Evolutionary conservation across 2,329 filamentous ascomycete species (phyloP).

Genomic region (Sclerotinia trifoliorum): DNA sequence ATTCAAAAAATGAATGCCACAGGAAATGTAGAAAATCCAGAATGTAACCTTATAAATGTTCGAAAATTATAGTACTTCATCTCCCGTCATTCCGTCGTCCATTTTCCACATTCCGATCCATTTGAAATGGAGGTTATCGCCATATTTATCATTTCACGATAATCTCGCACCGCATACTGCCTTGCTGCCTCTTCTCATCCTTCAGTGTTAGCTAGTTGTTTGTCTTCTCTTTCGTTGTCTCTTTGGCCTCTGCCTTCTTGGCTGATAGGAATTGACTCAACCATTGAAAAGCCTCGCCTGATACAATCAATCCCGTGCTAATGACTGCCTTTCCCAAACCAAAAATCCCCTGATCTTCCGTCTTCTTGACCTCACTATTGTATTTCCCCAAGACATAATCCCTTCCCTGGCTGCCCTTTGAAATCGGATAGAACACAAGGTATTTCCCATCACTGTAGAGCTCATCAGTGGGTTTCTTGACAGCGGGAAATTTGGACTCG

Average conservation of each 20-base stretch:
- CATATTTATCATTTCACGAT: not conserved
- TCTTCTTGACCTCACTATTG: constrained; percentile 60
- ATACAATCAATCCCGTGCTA: constrained; percentile 65
- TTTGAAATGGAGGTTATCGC: not conserved
- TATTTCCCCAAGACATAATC: constrained; percentile 61
- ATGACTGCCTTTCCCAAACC: constrained; percentile 68
- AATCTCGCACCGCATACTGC: not conserved
- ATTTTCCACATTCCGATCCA: constrained; percentile 7
- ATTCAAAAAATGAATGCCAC: not conserved
- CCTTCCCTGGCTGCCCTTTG: constrained; percentile 59
- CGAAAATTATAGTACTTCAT: not conserved
- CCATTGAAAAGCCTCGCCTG: constrained; percentile 62
- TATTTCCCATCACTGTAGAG: constrained; percentile 63
- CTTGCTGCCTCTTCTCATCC: not conserved
- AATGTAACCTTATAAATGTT: constrained; percentile 1
- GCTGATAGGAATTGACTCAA: constrained; percentile 56
- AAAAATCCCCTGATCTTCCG: constrained; percentile 62
- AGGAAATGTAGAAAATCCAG: not conserved
- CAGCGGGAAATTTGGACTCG: constrained; percentile 67
- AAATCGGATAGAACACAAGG: constrained; percentile 61
- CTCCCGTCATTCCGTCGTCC: constrained; percentile 2
- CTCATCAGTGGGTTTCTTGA: constrained; percentile 74
- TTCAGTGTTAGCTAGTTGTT: constrained; percentile 7
- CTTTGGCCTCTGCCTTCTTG: constrained; percentile 62
- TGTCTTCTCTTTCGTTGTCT: constrained; percentile 50